These are phyloP conservation scores for Gossypium longicalyx DNA, from an alignment of 345 rosid genomes.

Conservation along the genomic window DNA sequence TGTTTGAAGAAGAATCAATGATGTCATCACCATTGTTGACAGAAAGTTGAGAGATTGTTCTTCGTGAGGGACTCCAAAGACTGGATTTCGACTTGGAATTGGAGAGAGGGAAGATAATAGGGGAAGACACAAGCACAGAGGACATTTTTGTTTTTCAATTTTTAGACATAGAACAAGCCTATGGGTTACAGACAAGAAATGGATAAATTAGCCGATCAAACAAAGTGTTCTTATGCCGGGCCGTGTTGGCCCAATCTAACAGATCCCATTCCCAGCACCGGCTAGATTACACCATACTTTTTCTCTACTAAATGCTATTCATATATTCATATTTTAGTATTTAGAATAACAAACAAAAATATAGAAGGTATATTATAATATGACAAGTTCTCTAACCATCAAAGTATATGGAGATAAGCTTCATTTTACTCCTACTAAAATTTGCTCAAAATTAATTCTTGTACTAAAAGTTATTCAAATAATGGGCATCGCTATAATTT, in stretches of 20 bases:
- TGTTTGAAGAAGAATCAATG: constrained; percentile 6
- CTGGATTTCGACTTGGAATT: constrained; percentile 18
- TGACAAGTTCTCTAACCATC: too few relatives aligned
- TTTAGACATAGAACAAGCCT: neutral
- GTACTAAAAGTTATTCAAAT: too few relatives aligned
- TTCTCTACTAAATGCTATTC: too few relatives aligned
- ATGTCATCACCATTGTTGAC: constrained; percentile 10
- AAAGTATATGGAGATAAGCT: too few relatives aligned
- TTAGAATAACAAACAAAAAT: too few relatives aligned
- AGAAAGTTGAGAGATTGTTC: constrained; percentile 22
- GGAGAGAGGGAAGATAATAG: constrained; percentile 18
- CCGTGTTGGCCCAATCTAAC: neutral
- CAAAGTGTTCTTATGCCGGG: neutral
- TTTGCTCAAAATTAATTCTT: too few relatives aligned
- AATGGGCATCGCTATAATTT: too few relatives aligned
- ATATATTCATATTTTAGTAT: neutral
- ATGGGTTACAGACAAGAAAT: neutral
- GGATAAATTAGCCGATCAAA: neutral
- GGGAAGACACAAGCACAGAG: constrained; percentile 13
- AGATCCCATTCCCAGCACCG: neutral
- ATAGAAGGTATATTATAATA: too few relatives aligned
- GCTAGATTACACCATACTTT: neutral
- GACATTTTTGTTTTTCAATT: constrained; percentile 23
- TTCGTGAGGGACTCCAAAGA: constrained; percentile 1
- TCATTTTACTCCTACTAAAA: too few relatives aligned